Base-by-base conservation (phyloP, 1,139 yeast genomes). In the Debaryomycetaceae sp. region DNA sequence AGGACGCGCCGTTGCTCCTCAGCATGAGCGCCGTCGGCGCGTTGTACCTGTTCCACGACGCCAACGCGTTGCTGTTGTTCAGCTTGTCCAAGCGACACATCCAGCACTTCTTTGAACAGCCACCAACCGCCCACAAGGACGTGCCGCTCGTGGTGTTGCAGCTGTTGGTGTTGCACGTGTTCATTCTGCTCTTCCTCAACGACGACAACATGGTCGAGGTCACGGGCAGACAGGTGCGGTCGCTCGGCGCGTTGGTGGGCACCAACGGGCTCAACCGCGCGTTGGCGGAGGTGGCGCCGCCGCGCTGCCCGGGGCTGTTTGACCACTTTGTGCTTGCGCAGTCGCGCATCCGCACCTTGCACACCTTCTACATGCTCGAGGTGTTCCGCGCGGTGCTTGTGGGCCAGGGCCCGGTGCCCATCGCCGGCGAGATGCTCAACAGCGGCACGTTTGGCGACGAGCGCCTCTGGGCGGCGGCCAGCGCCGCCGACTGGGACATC, bases 11-110 rank as follows among this genome's bases (percentile, higher is more conserved):
- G 1, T 61, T 88, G 33, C 54, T 86, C n/a, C 61, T 86, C 34
- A 75, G 91, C 9, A 83, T 88, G 75, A 83, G 94, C 1, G 83
- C 95, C 15, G 75, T 88, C 38, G 97, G 97, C 26, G 95, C 96
- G 0, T 63, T 88, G 17, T 85, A 85, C 47, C 76, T 84, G 1
- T 85, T 83, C 56, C 94, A 88, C 51, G 83, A 84, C 16, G 64
- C 78, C 23, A 83, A 83, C 48, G 83, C 95, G 0, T 68, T 82
- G 44, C 65, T 83, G 14, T 62, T 88, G 34, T 86, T 84, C 57
- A 86, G 85, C 50, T 71, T 86, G 33, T 77, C 94, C 8, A 75
- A 91, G 49, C 78, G 74, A 43, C 80, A 84, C 44, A 80, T 85
- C 38, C 93, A 84, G 48, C 76, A 76, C 40, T 80, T 76, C 45